Conservation (phyloP, 768 basidiomycete genomes). For the Tricholoma flavovirens region DNA sequence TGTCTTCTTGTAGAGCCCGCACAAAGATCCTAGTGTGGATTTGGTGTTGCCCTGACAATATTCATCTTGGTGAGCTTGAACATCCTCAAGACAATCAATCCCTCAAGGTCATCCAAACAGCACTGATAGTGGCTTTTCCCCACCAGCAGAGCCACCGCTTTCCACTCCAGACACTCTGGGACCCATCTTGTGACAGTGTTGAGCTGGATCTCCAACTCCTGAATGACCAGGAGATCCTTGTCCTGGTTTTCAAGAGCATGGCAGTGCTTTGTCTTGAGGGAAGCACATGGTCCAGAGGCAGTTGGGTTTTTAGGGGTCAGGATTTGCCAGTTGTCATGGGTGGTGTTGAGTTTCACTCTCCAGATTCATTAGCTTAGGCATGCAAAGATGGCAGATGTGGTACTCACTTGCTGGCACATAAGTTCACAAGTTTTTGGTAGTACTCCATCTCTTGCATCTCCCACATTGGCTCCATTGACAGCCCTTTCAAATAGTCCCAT, state of each 20-base stretch:
- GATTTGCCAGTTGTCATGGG: background rate
- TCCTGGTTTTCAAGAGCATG: background rate
- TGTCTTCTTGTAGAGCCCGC: too few species aligned
- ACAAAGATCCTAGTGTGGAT: too few species aligned
- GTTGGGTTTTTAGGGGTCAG: background rate
- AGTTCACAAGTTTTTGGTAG: background rate
- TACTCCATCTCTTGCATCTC: background rate
- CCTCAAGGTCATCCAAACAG: slow-evolving; percentile 9
- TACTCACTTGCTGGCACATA: background rate
- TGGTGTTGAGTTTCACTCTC: background rate
- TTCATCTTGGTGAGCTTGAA: slow-evolving; percentile 24
- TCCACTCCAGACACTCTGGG: background rate
- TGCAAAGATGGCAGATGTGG: background rate
- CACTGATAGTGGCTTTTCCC: background rate
- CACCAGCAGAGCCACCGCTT: background rate
- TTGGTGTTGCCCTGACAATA: too few species aligned
- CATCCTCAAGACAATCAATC: slow-evolving; percentile 15
- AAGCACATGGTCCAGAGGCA: background rate
- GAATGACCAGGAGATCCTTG: background rate
- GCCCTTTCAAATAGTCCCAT: background rate
- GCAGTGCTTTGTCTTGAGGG: background rate
- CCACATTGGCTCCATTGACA: slow-evolving; percentile 1
- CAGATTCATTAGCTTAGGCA: background rate
- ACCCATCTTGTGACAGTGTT: background rate
- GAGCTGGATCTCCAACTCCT: background rate